phyloP scores from a whole-genome alignment of 73 alveolate genomes.

The Stentor roeselii region DNA sequence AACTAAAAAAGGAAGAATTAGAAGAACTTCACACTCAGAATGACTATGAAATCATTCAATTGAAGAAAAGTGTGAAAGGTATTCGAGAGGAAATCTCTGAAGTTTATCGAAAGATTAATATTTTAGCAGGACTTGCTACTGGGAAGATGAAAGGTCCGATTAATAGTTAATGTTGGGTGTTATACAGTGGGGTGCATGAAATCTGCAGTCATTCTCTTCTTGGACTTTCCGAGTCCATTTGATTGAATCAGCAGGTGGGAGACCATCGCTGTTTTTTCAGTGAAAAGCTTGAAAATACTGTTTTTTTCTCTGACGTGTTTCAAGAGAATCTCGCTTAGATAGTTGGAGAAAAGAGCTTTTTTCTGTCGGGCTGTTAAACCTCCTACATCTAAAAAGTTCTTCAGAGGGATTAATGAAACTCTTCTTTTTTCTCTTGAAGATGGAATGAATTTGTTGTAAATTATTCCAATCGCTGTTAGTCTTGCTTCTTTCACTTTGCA shows the following conservation, averaged over 20 bases:
- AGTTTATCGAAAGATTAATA: not conserved
- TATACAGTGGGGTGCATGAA: not conserved
- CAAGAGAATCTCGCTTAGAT: not conserved
- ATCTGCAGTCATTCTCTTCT: not conserved
- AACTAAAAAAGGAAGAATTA: slow-evolving; percentile 8
- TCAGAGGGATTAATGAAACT: not conserved
- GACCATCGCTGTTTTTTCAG: not conserved
- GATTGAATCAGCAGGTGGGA: not conserved
- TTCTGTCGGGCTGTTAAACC: not conserved
- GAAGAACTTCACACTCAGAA: not conserved
- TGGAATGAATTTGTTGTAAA: not conserved
- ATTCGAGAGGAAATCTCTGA: not conserved
- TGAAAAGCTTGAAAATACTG: not conserved
- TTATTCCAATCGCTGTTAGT: not conserved
- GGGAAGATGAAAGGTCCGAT: not conserved
- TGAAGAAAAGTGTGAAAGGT: not conserved
- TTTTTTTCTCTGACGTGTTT: not conserved
- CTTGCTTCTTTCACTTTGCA: not conserved
- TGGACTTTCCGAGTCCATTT: not conserved
- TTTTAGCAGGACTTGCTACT: not conserved
- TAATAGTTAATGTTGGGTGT: not conserved
- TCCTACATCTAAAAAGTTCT: not conserved
- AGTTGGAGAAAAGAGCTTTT: not conserved
- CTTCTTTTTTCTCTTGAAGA: not conserved
- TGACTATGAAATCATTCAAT: not conserved